These are phyloP conservation scores for Maudiozyma serrabonitensis DNA, from an alignment of 805 yeast genomes.

Conservation along the genomic window DNA sequence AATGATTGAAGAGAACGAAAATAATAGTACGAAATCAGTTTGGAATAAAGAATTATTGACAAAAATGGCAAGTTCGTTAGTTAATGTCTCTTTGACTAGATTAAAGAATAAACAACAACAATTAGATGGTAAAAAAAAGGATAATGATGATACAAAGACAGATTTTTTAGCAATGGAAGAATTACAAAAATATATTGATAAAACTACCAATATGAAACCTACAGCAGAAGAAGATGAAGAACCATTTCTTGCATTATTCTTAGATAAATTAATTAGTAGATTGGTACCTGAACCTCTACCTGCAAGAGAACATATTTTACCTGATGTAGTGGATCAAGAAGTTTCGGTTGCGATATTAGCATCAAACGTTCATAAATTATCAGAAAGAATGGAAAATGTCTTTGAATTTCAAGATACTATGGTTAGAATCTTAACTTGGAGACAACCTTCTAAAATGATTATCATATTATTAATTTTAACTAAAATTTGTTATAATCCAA, in stretches of 20 bases:
- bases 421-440: constrained; percentile 62
- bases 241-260: constrained; percentile 50
- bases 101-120: constrained; percentile 9
- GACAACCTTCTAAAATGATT: constrained; percentile 59
- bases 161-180: not conserved
- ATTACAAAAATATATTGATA: not conserved
- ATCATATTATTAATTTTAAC: constrained; percentile 52
- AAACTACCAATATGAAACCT: not conserved
- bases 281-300: constrained; percentile 41
- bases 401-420: constrained; percentile 55
- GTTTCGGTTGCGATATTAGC: constrained; percentile 49
- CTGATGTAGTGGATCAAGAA: constrained; percentile 27
- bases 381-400: constrained; percentile 43
- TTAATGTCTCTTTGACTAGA: constrained; percentile 38
- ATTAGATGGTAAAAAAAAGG: constrained; percentile 7
- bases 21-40: not conserved
- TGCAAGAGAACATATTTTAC: constrained; percentile 32
- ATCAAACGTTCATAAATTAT: constrained; percentile 48
- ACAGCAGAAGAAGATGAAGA: constrained; percentile 11
- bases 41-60: constrained; percentile 20
- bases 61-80: constrained; percentile 37
- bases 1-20: constrained; percentile 2
- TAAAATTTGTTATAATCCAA: constrained; percentile 61
- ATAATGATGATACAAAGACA: not conserved
- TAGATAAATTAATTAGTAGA: constrained; percentile 44